These are phyloP conservation scores for Calocybe indica DNA, from an alignment of 768 basidiomycete genomes.

Conservation along the genomic window DNA sequence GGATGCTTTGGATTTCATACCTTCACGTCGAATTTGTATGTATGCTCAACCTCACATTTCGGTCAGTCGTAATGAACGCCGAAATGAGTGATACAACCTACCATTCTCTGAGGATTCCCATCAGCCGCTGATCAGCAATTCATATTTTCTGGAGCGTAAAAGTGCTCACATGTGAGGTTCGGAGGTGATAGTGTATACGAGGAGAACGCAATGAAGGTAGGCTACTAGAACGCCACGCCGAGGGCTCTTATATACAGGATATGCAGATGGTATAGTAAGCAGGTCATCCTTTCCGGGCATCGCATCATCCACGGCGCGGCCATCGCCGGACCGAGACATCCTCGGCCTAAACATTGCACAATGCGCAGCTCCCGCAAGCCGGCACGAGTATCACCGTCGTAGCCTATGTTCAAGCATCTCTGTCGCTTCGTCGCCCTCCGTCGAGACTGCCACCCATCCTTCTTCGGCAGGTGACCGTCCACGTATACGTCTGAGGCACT, in stretches of 20 bases:
- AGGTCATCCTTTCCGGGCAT: neutral
- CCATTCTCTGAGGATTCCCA: no score
- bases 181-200: no score
- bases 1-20: slow-evolving; percentile 25
- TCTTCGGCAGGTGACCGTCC: slow-evolving; percentile 48
- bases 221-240: no score
- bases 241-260: neutral
- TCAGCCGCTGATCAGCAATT: no score
- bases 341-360: no score
- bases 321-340: neutral
- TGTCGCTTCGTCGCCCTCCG: slow-evolving; percentile 60
- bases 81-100: no score
- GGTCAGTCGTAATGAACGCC: neutral
- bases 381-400: slow-evolving; percentile 4
- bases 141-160: no score
- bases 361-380: neutral
- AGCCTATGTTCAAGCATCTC: slow-evolving; percentile 51
- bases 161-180: no score
- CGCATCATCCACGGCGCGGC: neutral
- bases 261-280: no score
- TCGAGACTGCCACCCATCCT: slow-evolving; percentile 78
- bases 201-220: no score
- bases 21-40: slow-evolving; percentile 84
- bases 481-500: slow-evolving; percentile 38
- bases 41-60: slow-evolving; percentile 25